These are phyloP conservation scores for Cenchrus americanus DNA, from an alignment of 176 grass and related monocot genomes.

Conservation along the genomic window DNA sequence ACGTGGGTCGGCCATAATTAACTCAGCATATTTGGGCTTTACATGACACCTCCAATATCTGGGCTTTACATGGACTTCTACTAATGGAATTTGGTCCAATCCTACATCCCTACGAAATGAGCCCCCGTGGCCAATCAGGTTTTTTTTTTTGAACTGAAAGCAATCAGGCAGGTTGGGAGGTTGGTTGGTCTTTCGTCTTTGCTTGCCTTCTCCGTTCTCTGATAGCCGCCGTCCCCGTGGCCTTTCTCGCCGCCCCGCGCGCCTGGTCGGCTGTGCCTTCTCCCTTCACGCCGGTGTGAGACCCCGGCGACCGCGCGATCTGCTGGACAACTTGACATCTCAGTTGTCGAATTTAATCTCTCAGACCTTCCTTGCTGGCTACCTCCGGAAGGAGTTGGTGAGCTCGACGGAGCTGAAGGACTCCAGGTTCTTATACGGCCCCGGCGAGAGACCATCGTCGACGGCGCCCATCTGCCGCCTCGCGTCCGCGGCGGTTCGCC, in stretches of 20 bases:
- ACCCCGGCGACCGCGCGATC: not conserved
- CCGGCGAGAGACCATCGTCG: constrained; percentile 68
- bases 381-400: constrained; percentile 58
- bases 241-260: not conserved
- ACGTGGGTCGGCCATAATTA: too few relatives aligned
- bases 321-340: not conserved
- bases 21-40: too few relatives aligned
- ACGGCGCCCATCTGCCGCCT: constrained; percentile 30
- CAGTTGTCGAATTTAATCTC: not conserved
- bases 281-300: not conserved
- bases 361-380: not conserved
- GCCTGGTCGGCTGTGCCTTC: not conserved
- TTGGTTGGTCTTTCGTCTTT: not conserved
- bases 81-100: too few relatives aligned
- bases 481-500: not conserved
- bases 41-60: too few relatives aligned
- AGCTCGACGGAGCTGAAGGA: constrained; percentile 89
- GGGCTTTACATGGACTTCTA: too few relatives aligned
- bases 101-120: too few relatives aligned
- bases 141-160: too few relatives aligned
- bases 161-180: too few relatives aligned
- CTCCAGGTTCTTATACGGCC: constrained; percentile 80
- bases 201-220: not conserved
- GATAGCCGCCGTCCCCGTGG: not conserved
- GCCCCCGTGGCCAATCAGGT: too few relatives aligned